Evolutionary conservation across 1,284 basidiomycete species (phyloP).

Genomic region (Pholiota adiposa): DNA sequence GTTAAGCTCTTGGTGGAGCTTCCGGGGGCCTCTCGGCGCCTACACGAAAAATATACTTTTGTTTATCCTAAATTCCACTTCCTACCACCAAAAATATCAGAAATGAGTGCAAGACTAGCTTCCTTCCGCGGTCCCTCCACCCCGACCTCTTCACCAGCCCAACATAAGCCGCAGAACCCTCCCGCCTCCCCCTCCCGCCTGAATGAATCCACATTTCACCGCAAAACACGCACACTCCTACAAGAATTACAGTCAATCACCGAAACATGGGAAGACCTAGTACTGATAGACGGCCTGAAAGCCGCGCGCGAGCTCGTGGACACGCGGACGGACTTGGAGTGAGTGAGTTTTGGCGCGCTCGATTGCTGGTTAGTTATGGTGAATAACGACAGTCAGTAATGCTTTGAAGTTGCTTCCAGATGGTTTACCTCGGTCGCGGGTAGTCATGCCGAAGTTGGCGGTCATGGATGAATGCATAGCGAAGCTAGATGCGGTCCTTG

Average conservation of each 20-base stretch:
- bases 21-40: neutral
- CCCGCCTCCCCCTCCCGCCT: constrained; percentile 58
- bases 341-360: constrained; percentile 34
- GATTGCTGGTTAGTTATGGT: constrained; percentile 3
- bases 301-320: constrained; percentile 68
- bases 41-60: neutral
- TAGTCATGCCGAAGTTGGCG: constrained; percentile 65
- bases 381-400: constrained; percentile 51
- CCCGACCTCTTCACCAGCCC: constrained; percentile 66
- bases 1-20: no score
- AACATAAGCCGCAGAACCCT: constrained; percentile 40
- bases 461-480: constrained; percentile 68
- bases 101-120: constrained; percentile 54
- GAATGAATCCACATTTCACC: constrained; percentile 72
- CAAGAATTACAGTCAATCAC: constrained; percentile 64
- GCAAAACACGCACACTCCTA: constrained; percentile 64
- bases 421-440: constrained; percentile 54
- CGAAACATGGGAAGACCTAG: constrained; percentile 77
- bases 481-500: constrained; percentile 60
- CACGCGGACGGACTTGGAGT: constrained; percentile 79
- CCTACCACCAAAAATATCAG: neutral
- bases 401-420: constrained; percentile 58
- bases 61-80: neutral
- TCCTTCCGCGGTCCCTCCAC: constrained; percentile 81
- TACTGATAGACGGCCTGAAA: constrained; percentile 74